A percentile compares a stretch with the other conserved stretches of the same genome.
Evolutionary conservation across 371 early-diverging fungal species (phyloP).

Genomic region (Rhizomucor pusillus): DNA sequence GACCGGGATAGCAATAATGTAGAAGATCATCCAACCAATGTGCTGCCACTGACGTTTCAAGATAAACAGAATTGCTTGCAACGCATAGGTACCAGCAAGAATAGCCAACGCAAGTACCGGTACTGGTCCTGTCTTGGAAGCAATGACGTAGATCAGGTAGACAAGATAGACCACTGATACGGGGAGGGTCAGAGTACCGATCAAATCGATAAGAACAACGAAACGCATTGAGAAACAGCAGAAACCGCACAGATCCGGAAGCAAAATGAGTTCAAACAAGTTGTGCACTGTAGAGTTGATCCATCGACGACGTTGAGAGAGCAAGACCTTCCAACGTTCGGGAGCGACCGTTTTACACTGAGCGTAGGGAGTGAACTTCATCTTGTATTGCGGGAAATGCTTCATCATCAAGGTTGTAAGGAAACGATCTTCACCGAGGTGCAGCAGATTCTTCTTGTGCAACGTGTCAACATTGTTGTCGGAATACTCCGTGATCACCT

Average conservation of each 20-base stretch:
- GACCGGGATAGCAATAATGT: conserved; percentile 81
- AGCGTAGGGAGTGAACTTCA: conserved; percentile 96
- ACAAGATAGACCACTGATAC: conserved; percentile 87
- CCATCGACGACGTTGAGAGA: conserved; percentile 92
- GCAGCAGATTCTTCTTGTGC: conserved; percentile 98
- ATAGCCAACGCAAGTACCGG: conserved; percentile 60
- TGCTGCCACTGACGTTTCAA: conserved; percentile 91
- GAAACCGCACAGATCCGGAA: conserved; percentile 92
- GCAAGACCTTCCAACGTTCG: conserved; percentile 88
- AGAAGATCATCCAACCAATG: conserved; percentile 97
- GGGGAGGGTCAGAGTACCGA: conserved; percentile 92
- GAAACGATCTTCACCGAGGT: conserved; percentile 98
- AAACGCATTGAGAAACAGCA: conserved; percentile 97
- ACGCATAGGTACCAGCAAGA: conserved; percentile 74
- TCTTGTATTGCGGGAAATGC: conserved; percentile 96
- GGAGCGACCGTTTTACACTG: conserved; percentile 98
- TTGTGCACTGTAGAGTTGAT: conserved; percentile 99
- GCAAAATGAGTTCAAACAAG: conserved; percentile 83
- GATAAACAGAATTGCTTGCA: conserved; percentile 86
- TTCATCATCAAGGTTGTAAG: conserved; percentile 98
- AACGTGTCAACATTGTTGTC: conserved; percentile 94
- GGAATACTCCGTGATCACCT: conserved; percentile 93
- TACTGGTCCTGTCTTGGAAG: conserved; percentile 45
- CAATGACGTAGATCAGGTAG: conserved; percentile 71
- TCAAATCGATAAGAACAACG: conserved; percentile 87